Evolutionary conservation across 768 basidiomycete genomes (phyloP), one percentile per base, ranked within the genome.

Genomic region (Suillus tomentosus): DNA sequence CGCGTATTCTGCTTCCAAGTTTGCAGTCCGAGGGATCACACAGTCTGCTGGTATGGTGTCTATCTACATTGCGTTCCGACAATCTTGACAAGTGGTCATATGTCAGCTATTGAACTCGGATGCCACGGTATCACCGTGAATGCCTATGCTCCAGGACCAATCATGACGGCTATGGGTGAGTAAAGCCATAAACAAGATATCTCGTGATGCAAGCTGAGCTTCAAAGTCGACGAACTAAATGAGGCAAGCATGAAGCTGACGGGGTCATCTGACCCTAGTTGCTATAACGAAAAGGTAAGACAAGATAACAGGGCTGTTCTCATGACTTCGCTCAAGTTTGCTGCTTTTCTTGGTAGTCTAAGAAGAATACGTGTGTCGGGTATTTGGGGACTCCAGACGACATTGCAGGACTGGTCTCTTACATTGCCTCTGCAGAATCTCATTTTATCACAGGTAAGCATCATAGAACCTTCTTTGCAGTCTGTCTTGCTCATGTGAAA

Each of bases 1-100:
- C 15, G 64, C 74, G 2, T 79, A 78, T 55, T 62, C 62, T 27
- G 73, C 74, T 3, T 70, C 71, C 14, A 79, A 79, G 61, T 77
- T 76, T 48, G 76, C 64, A 17, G 65, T 76, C 54, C 65, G 75
- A 5, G 75, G 67, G 2, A 50, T 77, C 31, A 77, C 74, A 8
- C 74, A 76, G 39, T 37, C 53, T 55, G 62, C 64, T 50, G 64
- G 64, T 65, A 69, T 19, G 65, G 3, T n/a, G 17, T n/a, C 17
- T 50, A 6, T 39, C 37, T 39, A 57, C 14, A 13, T 57, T 37
- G 14, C 13, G 1, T 57, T 24, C 37, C 15, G 9, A 15, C 14
- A 2, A 9, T 15, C 24, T 15, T 57, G 55, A 57, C 11, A 24
- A 57, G 37, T 39, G 8, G 24, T 39, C 5, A 39, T 17, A 57